phyloP scores from a whole-genome alignment of 179 eudicot species.

The Amaranthus tricolor region DNA sequence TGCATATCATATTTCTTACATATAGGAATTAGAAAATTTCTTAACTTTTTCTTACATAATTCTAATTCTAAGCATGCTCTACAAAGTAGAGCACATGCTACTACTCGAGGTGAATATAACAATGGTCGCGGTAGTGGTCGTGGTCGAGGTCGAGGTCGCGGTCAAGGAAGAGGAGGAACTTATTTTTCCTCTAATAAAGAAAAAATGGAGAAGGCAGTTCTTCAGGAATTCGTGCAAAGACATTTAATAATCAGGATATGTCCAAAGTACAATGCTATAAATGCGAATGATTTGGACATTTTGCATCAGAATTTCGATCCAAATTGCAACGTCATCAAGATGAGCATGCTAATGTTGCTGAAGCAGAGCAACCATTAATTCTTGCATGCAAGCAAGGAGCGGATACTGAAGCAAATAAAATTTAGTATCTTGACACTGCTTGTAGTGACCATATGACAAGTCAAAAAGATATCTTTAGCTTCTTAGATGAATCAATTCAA shows the following conservation, averaged over 20 bases:
- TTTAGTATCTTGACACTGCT: too few species aligned
- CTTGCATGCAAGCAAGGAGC: too few species aligned
- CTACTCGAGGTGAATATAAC: background rate
- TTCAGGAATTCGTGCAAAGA: background rate
- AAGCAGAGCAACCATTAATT: background rate
- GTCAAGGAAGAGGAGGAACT: background rate
- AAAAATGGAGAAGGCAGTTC: background rate
- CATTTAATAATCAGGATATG: too few species aligned
- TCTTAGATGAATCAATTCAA: too few species aligned
- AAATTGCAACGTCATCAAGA: background rate
- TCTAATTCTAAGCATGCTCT: background rate
- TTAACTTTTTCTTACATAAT: too few species aligned
- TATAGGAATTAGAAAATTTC: too few species aligned
- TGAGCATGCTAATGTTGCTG: constrained; percentile 2
- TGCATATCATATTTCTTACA: too few species aligned
- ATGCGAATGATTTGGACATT: too few species aligned
- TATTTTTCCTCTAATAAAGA: background rate
- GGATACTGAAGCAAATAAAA: too few species aligned
- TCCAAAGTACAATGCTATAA: too few species aligned
- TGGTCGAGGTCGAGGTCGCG: background rate
- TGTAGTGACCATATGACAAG: too few species aligned
- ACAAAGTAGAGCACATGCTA: background rate
- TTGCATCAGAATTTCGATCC: constrained; percentile 19
- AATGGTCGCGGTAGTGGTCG: background rate
- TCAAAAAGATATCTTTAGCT: too few species aligned